Base-by-base conservation (phyloP, 108 stramenopile species). In the Conticribra guillardii region DNA sequence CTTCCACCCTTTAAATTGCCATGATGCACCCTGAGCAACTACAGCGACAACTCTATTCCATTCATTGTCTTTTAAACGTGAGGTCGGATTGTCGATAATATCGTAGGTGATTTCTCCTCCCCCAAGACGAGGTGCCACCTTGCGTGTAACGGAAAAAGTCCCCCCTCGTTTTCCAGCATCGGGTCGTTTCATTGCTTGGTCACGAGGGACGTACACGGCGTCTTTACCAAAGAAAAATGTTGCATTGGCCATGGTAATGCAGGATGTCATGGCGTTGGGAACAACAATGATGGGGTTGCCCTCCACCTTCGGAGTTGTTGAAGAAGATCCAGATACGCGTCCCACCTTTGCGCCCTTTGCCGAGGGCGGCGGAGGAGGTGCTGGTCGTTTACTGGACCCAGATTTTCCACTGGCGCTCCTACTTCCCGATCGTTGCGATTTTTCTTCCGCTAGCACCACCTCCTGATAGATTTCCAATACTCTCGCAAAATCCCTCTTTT, bases 1-100 rank as follows among this genome's bases (percentile, higher is more conserved):
- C 18, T 76, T 72, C 97, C 97, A 99, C 44, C 95, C 97, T 74
- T 97, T 97, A 85, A 99, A 97, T 80, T 99, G 98, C 98, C 98
- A 99, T 0, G 81, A 60, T 18, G 93, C 85, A 49, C 98, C 98
- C 62, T 89, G 84, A 44, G 90, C 91, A 27, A 99, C 67, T 5
- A 99, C 97, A 11, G 97, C 96, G 34, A 96, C 97, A 33, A 98
- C 85, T 18, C 94, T 82, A 31, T 93, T 83, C 98, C 98, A 99
- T 34, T 97, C 97, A 52, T 84, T 75, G 19, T 64, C 65, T 32
- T 88, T 80, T 31, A 88, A 78, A 49, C 82, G 76, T 4, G 69
- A 64, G 24, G 68, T 75, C 29, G 96, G 90, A 71, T 96, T 94
- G 82, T 99, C 98, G 55, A 98, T 90, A 31, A 99, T 67, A 30